Conservation (phyloP, 2,329 filamentous ascomycete genomes). For the Shiraia sp. region DNA sequence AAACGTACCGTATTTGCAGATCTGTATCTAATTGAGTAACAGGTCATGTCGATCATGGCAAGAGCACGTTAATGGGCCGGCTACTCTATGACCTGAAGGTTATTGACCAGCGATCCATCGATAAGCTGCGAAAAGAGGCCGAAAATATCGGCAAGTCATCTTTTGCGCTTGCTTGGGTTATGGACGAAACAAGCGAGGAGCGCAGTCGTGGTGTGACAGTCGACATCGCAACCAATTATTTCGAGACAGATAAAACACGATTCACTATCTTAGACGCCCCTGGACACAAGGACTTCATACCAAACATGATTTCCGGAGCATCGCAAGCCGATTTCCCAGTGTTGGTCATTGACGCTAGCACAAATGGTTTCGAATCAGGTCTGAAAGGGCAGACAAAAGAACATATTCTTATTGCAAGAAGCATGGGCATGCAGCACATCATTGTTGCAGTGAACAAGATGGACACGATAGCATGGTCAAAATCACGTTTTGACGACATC, state of each 20-base stretch:
- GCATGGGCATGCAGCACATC: constrained; percentile 84
- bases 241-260: constrained; percentile 81
- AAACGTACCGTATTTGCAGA: not conserved
- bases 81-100: constrained; percentile 85
- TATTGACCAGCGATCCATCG: constrained; percentile 83
- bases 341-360: constrained; percentile 87
- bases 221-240: constrained; percentile 92
- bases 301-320: constrained; percentile 98
- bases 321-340: constrained; percentile 96
- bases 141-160: constrained; percentile 92
- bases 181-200: constrained; percentile 91
- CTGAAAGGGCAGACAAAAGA: constrained; percentile 93
- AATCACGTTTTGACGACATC: constrained; percentile 83
- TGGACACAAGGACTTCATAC: constrained; percentile 93
- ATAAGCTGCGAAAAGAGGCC: constrained; percentile 85
- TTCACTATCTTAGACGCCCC: constrained; percentile 97
- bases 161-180: constrained; percentile 94
- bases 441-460: constrained; percentile 96
- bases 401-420: constrained; percentile 85
- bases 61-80: constrained; percentile 97
- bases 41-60: constrained; percentile 97
- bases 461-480: constrained; percentile 81
- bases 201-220: constrained; percentile 90
- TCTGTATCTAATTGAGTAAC: constrained; percentile 5
- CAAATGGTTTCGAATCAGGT: constrained; percentile 90